Base-by-base conservation (phyloP, 306 rosid genomes). In the Dalbergia cultrata region DNA sequence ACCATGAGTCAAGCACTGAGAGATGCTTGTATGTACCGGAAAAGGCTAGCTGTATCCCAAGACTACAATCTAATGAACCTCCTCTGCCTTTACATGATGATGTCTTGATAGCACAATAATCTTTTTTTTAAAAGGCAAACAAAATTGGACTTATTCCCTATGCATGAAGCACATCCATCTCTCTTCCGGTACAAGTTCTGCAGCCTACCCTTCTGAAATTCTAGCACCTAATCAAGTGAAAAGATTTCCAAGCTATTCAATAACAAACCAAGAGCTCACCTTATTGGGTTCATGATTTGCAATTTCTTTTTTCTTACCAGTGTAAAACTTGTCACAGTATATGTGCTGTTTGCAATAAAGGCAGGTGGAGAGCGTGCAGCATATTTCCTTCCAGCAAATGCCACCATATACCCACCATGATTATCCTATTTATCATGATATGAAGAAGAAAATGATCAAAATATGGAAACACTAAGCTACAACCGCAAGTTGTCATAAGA, bases 11-110 rank as follows among this genome's bases (percentile, higher is more conserved):
- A 57, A 91, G 89, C 52, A 86, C 93, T 9, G 80, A 54, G 41
- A 91, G 90, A 79, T 91, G 92, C 82, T 86, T 91, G 78, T 91
- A 92, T 31, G 96, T 91, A 12, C 96, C 96, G 10, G 93, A 91
- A 81, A 91, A 91, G 0, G 92, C 89, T 4, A 85, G 74, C 45
- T 91, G 96, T 50, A 91, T 89, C 57, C 93, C 91, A 33, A 91
- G 87, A 80, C 93, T 87, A 60, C 96, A 91, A 83, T 91, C 96
- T 21, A 86, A 90, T 13, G 88, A 57, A 37, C 96, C 93, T 76
- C 96, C 93, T 63, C 87, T 56, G 45, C 86, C 86, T 74, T 88
- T 84, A 68, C 96, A 89, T 66, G 80, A 80, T 8, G 92, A 84
- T 82, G 80, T 86, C 74, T 65, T 86, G 72, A 91, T 87, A 13